phyloP scores from a whole-genome alignment of 805 yeast species.

The Kuraishia capsulata region DNA sequence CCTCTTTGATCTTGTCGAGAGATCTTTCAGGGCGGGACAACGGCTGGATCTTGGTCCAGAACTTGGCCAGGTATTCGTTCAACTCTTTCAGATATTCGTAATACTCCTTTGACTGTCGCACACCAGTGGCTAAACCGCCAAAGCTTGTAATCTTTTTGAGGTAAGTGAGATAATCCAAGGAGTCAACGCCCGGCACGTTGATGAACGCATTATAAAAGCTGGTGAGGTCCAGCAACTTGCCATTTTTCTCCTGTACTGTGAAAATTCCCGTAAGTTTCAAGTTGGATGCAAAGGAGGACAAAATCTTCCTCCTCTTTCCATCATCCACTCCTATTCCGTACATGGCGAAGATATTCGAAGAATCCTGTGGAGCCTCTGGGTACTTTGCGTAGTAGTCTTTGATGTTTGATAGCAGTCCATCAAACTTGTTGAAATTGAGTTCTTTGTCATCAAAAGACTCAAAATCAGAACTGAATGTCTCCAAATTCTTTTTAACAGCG shows the following conservation, averaged over 20 bases:
- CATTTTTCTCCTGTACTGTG: slow-evolving; percentile 52
- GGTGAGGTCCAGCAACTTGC: slow-evolving; percentile 52
- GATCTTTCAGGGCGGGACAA: slow-evolving; percentile 29
- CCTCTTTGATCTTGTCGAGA: slow-evolving; percentile 13
- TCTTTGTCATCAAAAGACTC: slow-evolving; percentile 14
- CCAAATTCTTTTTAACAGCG: slow-evolving; percentile 9
- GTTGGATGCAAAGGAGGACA: slow-evolving; percentile 42
- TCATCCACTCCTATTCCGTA: slow-evolving; percentile 13
- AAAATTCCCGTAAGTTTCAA: slow-evolving; percentile 42
- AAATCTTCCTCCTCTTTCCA: slow-evolving; percentile 13
- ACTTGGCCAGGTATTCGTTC: slow-evolving; percentile 38
- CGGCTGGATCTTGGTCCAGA: slow-evolving; percentile 39
- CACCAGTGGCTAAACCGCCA: neutral
- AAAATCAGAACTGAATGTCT: slow-evolving; percentile 3
- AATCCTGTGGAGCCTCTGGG: slow-evolving; percentile 20
- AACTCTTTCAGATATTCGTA: slow-evolving; percentile 34
- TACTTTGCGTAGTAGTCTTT: slow-evolving; percentile 19
- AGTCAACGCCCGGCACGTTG: slow-evolving; percentile 27
- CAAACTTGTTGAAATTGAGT: slow-evolving; percentile 26
- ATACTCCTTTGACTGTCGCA: slow-evolving; percentile 26
- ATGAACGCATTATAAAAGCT: slow-evolving; percentile 45
- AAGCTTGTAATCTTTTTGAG: slow-evolving; percentile 21
- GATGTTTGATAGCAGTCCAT: slow-evolving; percentile 22
- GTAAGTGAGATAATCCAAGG: slow-evolving; percentile 40
- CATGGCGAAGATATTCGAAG: slow-evolving; percentile 21